These are phyloP conservation scores for Kodamaea kakaduensis DNA, from an alignment of 805 yeast genomes.

Conservation along the genomic window DNA sequence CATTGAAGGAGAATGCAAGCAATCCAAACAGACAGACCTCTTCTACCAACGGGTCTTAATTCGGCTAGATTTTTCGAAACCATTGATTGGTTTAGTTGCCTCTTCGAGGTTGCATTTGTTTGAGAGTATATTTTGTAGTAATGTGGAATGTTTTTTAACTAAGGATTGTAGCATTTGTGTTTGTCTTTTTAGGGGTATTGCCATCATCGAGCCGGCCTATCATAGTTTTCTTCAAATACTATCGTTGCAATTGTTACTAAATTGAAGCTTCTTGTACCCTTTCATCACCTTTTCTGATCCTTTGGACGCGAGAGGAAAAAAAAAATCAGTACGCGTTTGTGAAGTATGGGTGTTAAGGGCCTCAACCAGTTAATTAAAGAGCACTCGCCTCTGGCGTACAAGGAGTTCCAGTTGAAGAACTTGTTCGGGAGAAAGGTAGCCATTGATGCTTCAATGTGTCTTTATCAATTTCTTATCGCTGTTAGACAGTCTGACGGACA, in stretches of 20 bases:
- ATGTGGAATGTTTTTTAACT: not conserved
- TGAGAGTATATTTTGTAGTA: too few species aligned
- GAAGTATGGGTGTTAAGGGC: conserved; percentile 39
- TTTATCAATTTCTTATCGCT: conserved; percentile 92
- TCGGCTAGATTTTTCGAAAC: not conserved
- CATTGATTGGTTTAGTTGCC: conserved; percentile 1
- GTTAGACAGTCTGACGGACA: conserved; percentile 97
- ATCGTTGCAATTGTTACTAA: too few species aligned
- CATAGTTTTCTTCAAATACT: too few species aligned
- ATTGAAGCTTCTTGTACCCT: too few species aligned
- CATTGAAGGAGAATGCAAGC: conserved; percentile 84
- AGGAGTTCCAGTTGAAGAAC: conserved; percentile 74
- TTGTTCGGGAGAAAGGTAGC: conserved; percentile 96
- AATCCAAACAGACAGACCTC: conserved; percentile 38
- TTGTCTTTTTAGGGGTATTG: too few species aligned
- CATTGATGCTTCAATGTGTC: conserved; percentile 93
- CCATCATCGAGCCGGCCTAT: too few species aligned
- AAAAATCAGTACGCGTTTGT: conserved; percentile 3
- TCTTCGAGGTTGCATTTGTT: too few species aligned
- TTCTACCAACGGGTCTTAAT: conserved; percentile 11
- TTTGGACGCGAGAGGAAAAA: not conserved
- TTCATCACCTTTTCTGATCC: not conserved
- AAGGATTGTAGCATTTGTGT: not conserved
- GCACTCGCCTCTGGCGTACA: conserved; percentile 81
- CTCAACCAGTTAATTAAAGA: conserved; percentile 83